A percentile compares a stretch with the other conserved stretches of the same genome.
Conservation (phyloP, 164 flowering plant species). For the Chimonanthus salicifolius region DNA sequence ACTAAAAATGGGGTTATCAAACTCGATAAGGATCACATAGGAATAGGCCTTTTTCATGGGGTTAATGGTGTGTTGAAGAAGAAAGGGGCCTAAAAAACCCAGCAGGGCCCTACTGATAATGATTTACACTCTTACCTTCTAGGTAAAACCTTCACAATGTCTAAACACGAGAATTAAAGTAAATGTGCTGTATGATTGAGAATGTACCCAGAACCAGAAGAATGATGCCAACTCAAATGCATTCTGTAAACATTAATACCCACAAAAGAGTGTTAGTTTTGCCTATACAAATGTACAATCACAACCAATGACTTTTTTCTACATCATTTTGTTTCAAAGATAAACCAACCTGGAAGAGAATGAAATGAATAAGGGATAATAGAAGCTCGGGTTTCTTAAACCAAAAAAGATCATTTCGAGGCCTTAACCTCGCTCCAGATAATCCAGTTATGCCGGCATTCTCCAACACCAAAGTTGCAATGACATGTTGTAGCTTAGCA, state of each 20-base stretch:
- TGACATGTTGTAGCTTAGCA: conserved; percentile 85
- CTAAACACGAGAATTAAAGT: neutral
- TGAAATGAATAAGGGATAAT: conserved; percentile 77
- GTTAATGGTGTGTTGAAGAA: too few species aligned
- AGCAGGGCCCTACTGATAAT: neutral
- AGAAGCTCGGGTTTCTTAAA: conserved; percentile 88
- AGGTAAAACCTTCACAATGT: neutral
- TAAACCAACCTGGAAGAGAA: conserved; percentile 81
- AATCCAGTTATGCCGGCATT: conserved; percentile 61
- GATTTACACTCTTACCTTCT: neutral
- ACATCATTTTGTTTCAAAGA: conserved; percentile 1
- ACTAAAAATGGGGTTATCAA: too few species aligned
- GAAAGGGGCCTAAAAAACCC: too few species aligned
- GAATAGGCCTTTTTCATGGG: too few species aligned
- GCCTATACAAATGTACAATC: neutral
- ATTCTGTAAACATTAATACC: conserved; percentile 52
- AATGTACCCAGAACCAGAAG: conserved; percentile 96
- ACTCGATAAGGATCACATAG: too few species aligned
- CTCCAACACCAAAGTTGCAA: conserved; percentile 89
- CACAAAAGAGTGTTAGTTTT: neutral
- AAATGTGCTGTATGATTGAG: neutral
- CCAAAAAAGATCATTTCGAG: conserved; percentile 97
- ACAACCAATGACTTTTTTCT: neutral
- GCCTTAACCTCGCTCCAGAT: conserved; percentile 50
- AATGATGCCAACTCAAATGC: conserved; percentile 97